A percentile compares a stretch with the other conserved stretches of the same genome.
phyloP scores from a whole-genome alignment of 345 rosid genomes.

The Turritis glabra region DNA sequence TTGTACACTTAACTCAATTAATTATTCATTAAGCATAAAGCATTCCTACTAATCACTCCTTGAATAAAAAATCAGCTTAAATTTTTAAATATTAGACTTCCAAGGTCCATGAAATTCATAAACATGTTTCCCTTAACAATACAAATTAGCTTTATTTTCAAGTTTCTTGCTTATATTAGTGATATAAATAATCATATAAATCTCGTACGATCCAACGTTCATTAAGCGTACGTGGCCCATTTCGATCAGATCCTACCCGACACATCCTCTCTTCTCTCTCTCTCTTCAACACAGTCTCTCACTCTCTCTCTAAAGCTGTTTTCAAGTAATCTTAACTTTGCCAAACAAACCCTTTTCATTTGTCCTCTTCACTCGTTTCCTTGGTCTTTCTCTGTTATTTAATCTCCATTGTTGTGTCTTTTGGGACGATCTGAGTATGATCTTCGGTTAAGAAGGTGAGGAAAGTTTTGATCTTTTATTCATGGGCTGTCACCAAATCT shows the following conservation, averaged over 20 bases:
- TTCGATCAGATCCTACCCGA: slow-evolving; percentile 43
- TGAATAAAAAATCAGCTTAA: slow-evolving; percentile 7
- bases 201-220: slow-evolving; percentile 37
- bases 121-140: slow-evolving; percentile 38
- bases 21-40: slow-evolving; percentile 31
- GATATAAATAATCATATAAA: neutral
- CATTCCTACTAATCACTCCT: slow-evolving; percentile 9
- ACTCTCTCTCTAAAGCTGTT: slow-evolving; percentile 26
- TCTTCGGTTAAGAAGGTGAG: slow-evolving; percentile 23
- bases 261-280: slow-evolving; percentile 26
- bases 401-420: slow-evolving; percentile 26
- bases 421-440: slow-evolving; percentile 14
- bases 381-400: neutral
- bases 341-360: slow-evolving; percentile 18
- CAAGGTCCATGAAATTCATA: slow-evolving; percentile 37
- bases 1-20: slow-evolving; percentile 33
- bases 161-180: neutral
- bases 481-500: neutral
- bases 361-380: neutral
- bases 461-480: neutral
- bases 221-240: slow-evolving; percentile 46
- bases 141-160: neutral
- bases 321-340: slow-evolving; percentile 40
- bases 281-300: slow-evolving; percentile 18
- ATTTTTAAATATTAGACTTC: slow-evolving; percentile 1